phyloP scores from a whole-genome alignment of 2,329 filamentous ascomycete genomes.

The Epichloe sp. region DNA sequence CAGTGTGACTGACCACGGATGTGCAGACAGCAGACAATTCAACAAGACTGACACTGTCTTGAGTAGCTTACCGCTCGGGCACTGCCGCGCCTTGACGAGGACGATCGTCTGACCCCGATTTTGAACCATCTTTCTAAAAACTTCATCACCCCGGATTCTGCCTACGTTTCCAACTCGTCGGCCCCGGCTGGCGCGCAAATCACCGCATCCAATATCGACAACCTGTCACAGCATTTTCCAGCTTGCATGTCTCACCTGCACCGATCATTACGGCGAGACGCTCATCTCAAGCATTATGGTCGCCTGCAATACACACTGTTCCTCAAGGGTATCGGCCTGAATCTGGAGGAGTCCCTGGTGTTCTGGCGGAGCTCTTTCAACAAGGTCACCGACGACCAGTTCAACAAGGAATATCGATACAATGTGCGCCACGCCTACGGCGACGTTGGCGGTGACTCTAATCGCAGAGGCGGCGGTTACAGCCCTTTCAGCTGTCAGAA shows the following conservation, averaged over 20 bases:
- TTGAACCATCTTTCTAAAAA: conserved; percentile 79
- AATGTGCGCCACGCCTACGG: conserved; percentile 93
- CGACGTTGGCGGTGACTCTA: conserved; percentile 85
- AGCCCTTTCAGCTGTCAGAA: conserved; percentile 91
- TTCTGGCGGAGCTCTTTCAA: conserved; percentile 88
- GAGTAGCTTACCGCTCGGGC: conserved; percentile 72
- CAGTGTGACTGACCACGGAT: no score
- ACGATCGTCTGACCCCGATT: conserved; percentile 67
- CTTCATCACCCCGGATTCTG: conserved; percentile 81
- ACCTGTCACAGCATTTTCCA: conserved; percentile 68
- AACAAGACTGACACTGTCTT: neutral
- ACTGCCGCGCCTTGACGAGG: conserved; percentile 84
- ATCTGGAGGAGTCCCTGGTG: conserved; percentile 75
- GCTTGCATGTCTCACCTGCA: conserved; percentile 93
- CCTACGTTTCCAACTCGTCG: conserved; percentile 52
- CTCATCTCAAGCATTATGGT: conserved; percentile 85
- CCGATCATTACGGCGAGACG: conserved; percentile 69
- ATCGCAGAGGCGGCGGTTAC: conserved; percentile 76
- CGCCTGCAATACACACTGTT: conserved; percentile 93
- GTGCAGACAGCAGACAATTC: no score
- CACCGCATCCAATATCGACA: conserved; percentile 66
- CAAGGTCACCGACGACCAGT: conserved; percentile 80
- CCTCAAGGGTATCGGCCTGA: conserved; percentile 87
- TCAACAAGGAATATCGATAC: conserved; percentile 96
- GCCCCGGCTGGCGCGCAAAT: conserved; percentile 60